Base-by-base conservation (phyloP, 1,284 basidiomycete species). In the Sanghuangporus sanghuang region DNA sequence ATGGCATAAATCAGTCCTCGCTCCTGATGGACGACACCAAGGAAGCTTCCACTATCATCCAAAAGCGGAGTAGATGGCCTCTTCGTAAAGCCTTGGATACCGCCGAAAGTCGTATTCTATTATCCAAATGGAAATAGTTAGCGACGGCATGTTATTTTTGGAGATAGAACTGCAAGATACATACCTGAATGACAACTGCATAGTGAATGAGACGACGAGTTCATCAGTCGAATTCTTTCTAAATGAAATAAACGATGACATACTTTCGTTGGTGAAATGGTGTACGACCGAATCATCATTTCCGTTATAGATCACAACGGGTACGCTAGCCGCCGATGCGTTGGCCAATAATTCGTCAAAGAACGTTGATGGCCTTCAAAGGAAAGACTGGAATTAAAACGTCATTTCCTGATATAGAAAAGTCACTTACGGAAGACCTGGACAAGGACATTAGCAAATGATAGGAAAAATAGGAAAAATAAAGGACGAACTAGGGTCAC, bases 11-110 rank as follows among this genome's bases (percentile, higher is more conserved):
- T 84, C 80, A 85, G 85, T 54, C 81, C 81, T 49, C 87, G 80
- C 71, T 90, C 88, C 71, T 90, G 88, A 69, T 89, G 86, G 21
- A 89, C 78, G 38, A 89, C 83, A 0, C 89, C 88, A 0, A 83
- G 86, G 65, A 85, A 81, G 52, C 82, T 75, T 21, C 83, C 82
- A 2, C 71, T 70, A 61, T 87, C 85, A 59, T 85, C 83, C 62
- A 73, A 77, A 84, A 86, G 87, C 1, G 84, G 81, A 0, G 88
- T 90, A 1, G 84, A 79, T 0, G 88, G 88, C 64, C 80, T 79
- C 57, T 81, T 77, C 3, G 85, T 83, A 70, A 90, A 90, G 3
- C 89, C 89, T 71, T 85, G 86, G 52, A 85, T 85, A 14, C 85
- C 87, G 40, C 87, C 87, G 68, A 90, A 90, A 0, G 89, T 89